Base-by-base conservation (phyloP, 148 eudicot genomes). In the Silene conica region DNA sequence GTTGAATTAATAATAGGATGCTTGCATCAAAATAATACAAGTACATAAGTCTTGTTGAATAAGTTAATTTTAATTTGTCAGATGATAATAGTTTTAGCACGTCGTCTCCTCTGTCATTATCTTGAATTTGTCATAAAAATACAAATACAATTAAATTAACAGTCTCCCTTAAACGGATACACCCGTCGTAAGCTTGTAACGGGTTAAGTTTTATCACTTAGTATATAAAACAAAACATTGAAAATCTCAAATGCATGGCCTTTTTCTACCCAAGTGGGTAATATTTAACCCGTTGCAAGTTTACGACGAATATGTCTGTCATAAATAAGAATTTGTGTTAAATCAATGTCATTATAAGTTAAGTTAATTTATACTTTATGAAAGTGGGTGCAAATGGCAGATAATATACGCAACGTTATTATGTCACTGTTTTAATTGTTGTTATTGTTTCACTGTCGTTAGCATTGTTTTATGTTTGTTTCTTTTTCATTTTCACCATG, bases 81-180 rank as follows among this genome's bases (percentile, higher is more conserved):
- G 22, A 65, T 65, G 50, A 3, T 22, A 25, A 31, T 31, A 21
- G 12, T 31, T 69, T 69, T 69, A 69, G 60, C 18, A 8, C 13
- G 72, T 69, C 72, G 34, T 31, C 5, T 69, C 10, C 13, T 23
- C 5, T 23, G 59, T 69, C 72, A 15, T 20, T 23, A n/a, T 69
- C 72, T 52, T 15, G 60, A 69, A 69, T 25, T 10, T 19, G 25
- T 69, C 54, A 12, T 50, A 50, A 69, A 54, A 69, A 69, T 50
- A 22, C n/a, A 52, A 67, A 19, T 3, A 31, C 3, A 31, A 28
- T 28, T 67, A 2, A 41, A 20, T 41, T 55, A 41, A 67, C 43
- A 25, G 19, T 55, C 43, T 20, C 8, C 19, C 1, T 3, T 28
- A 1, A 28, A n/a, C n/a, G n/a, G n/a, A n/a, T n/a, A n/a, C n/a